Evolutionary conservation across 768 basidiomycete species (phyloP), one percentile per base, ranked within the genome.

Genomic region (Phanerodontia chrysosporium): DNA sequence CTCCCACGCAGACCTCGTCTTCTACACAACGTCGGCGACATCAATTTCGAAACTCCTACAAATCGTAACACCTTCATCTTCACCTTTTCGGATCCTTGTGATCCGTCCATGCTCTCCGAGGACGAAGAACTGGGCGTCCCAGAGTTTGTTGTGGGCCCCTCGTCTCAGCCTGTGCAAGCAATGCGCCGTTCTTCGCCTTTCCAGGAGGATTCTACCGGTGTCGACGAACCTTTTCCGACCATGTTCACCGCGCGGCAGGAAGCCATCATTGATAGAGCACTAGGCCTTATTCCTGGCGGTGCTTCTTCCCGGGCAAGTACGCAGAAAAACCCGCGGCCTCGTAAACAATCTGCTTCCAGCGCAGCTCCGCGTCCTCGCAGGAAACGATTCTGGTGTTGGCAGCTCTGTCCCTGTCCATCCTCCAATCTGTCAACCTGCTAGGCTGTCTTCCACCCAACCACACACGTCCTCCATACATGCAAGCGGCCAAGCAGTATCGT

Each of bases 21-120:
- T 35, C 18, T 36, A 24, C 29, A 51, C 35, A 46, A 56, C 28
- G 45, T 66, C 52, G 45, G 59, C 46, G 55, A 13, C 35, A 61
- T 42, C 58, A 58, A 28, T 13, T 49, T 13, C 55, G 63, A 61
- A 32, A 21, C 18, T 21, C 30, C 44, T 1, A 22, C 30, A 4
- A 58, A 52, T 9, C 29, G 46, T 7, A 49, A 30, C 51, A 61
- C 58, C 32, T 69, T 69, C 61, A 8, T 68, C 1, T 69, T 69
- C 61, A 65, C 65, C 1, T 67, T 65, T 51, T 61, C 66, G 1
- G 61, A 71, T 36, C 63, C 68, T 18, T 67, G 67, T 51, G 65
- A 67, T 42, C 64, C 67, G 2, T 65, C 58, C 45, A 27, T 51
- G n/a, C 27, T 64, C 39, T 55, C 21, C 48, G 58, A 57, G 8